These are phyloP conservation scores for Malus hybrid DNA, from an alignment of 331 rosid species.

Conservation along the genomic window DNA sequence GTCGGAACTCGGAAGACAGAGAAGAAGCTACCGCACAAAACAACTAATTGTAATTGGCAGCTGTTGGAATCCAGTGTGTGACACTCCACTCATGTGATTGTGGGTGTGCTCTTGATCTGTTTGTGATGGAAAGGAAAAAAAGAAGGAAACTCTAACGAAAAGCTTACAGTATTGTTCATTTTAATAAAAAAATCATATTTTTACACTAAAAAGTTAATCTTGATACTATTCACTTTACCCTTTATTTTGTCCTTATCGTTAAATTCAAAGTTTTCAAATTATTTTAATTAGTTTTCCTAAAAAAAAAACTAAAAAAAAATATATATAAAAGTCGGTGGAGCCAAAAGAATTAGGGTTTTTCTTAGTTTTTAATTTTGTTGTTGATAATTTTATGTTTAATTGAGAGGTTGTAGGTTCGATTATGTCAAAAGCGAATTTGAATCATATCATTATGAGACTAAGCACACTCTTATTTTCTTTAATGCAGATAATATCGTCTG, in stretches of 20 bases:
- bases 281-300: neutral
- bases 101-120: slow-evolving; percentile 30
- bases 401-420: too few relatives aligned
- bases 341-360: slow-evolving; percentile 9
- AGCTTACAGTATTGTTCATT: too few relatives aligned
- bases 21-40: neutral
- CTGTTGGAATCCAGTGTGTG: neutral
- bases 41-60: slow-evolving; percentile 12
- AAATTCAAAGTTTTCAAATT: too few relatives aligned
- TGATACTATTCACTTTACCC: too few relatives aligned
- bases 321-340: slow-evolving; percentile 27
- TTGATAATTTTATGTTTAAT: neutral
- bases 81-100: neutral
- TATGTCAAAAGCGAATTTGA: too few relatives aligned
- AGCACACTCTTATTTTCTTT: too few relatives aligned
- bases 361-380: neutral
- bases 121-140: neutral
- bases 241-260: too few relatives aligned
- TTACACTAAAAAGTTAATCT: too few relatives aligned
- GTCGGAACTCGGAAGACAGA: neutral
- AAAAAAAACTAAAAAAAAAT: too few relatives aligned
- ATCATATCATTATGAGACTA: too few relatives aligned
- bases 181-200: too few relatives aligned
- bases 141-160: neutral
- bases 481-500: too few relatives aligned